phyloP scores from a whole-genome alignment of 257 asterid species.

The Lantana camara region DNA sequence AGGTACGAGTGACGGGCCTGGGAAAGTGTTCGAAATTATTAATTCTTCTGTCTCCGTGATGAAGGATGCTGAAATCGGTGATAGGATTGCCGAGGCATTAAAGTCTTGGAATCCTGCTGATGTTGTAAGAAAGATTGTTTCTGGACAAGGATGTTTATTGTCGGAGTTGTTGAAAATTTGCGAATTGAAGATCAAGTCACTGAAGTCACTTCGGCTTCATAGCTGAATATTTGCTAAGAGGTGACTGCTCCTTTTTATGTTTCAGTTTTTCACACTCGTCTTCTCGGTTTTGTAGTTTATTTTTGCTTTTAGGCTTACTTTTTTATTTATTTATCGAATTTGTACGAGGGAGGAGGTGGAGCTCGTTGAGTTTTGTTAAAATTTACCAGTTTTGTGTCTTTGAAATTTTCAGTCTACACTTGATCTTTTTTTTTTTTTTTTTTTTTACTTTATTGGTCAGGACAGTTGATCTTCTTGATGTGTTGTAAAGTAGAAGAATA shows the following conservation, averaged over 20 bases:
- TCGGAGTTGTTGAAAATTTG: constrained; percentile 65
- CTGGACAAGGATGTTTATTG: constrained; percentile 52
- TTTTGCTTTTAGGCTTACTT: constrained; percentile 23
- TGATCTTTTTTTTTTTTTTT: too few relatives aligned
- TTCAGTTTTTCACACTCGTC: neutral
- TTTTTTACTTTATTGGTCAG: too few relatives aligned
- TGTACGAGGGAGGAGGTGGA: constrained; percentile 22
- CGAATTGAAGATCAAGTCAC: constrained; percentile 53
- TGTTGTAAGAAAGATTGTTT: constrained; percentile 47
- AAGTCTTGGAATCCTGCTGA: constrained; percentile 71
- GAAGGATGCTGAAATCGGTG: constrained; percentile 57
- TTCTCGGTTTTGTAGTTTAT: constrained; percentile 38
- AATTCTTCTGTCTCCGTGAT: constrained; percentile 42
- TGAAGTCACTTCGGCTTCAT: constrained; percentile 50
- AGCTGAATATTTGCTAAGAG: constrained; percentile 18
- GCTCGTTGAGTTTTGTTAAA: constrained; percentile 9
- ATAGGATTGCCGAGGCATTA: constrained; percentile 56
- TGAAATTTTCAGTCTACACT: neutral
- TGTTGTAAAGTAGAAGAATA: constrained; percentile 34
- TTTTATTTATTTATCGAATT: constrained; percentile 19
- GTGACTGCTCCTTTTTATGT: constrained; percentile 11
- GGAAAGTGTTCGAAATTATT: constrained; percentile 53
- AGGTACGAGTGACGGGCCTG: constrained; percentile 52
- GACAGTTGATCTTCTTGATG: constrained; percentile 27
- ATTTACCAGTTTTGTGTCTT: constrained; percentile 33